Evolutionary conservation across 148 eudicot species (phyloP).

Genomic region (Rhododendron williamsianum): DNA sequence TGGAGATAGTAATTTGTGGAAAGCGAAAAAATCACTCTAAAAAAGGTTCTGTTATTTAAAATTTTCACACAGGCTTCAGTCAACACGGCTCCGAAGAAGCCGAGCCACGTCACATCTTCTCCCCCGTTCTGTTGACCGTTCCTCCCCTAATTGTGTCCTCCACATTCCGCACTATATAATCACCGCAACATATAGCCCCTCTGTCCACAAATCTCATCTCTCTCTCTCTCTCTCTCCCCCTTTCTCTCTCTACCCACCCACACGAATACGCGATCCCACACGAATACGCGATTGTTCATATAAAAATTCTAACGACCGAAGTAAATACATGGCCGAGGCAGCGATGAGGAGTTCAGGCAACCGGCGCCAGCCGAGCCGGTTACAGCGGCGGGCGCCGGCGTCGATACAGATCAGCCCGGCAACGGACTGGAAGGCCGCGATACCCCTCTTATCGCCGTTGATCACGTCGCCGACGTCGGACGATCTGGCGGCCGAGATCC

Average conservation of each 20-base stretch:
- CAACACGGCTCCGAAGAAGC: conserved; percentile 2
- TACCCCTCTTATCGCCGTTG: conserved; percentile 61
- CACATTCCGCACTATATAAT: background rate
- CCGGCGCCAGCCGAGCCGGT: conserved; percentile 37
- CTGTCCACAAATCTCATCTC: background rate
- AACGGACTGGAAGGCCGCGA: conserved; percentile 65
- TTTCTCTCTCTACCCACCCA: background rate
- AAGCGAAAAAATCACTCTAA: no score
- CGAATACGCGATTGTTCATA: background rate
- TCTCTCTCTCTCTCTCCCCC: background rate
- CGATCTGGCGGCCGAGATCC: conserved; percentile 24
- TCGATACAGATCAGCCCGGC: conserved; percentile 46
- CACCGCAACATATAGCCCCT: background rate
- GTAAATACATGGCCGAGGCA: conserved; percentile 29
- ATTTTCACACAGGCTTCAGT: no score
- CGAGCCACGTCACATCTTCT: background rate
- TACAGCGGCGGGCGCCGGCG: conserved; percentile 62
- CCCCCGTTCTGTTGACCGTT: background rate
- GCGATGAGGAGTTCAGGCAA: conserved; percentile 10
- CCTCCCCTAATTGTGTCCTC: background rate
- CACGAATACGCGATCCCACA: background rate
- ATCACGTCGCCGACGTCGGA: conserved; percentile 40
- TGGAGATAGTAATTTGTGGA: no score
- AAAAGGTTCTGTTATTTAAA: no score
- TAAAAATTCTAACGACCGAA: background rate